These are phyloP conservation scores for Linnemannia hyalina DNA, from an alignment of 192 early-diverging fungal species.

Conservation along the genomic window DNA sequence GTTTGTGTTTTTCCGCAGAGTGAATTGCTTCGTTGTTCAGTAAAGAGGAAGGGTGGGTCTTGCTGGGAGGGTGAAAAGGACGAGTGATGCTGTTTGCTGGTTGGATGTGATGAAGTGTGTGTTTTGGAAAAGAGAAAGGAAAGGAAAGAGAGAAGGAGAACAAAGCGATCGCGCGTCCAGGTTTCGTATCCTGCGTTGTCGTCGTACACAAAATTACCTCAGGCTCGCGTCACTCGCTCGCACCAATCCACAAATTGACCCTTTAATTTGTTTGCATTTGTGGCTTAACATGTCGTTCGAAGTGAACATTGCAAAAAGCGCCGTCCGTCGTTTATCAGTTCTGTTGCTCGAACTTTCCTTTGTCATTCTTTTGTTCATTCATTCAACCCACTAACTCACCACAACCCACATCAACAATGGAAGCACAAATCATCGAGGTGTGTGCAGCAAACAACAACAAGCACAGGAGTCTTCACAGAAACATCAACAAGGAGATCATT, in stretches of 20 bases:
- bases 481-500: background rate
- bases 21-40: background rate
- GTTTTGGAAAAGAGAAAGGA: background rate
- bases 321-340: background rate
- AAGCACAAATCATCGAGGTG: slow-evolving; percentile 49
- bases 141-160: background rate
- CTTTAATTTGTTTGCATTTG: slow-evolving; percentile 15
- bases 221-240: background rate
- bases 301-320: background rate
- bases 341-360: slow-evolving; percentile 1
- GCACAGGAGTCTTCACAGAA: background rate
- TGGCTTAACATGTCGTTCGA: slow-evolving; percentile 1
- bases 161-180: background rate
- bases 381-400: background rate
- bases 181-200: background rate
- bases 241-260: too few relatives aligned
- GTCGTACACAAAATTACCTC: background rate
- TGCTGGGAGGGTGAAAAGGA: background rate
- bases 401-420: slow-evolving; percentile 24
- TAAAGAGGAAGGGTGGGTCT: background rate
- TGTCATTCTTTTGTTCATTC: background rate
- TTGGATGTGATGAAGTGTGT: background rate
- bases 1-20: background rate
- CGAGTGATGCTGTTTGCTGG: background rate
- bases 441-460: background rate